Conservation (phyloP, 352 stramenopile genomes). For the Globisporangium mamillatum region DNA sequence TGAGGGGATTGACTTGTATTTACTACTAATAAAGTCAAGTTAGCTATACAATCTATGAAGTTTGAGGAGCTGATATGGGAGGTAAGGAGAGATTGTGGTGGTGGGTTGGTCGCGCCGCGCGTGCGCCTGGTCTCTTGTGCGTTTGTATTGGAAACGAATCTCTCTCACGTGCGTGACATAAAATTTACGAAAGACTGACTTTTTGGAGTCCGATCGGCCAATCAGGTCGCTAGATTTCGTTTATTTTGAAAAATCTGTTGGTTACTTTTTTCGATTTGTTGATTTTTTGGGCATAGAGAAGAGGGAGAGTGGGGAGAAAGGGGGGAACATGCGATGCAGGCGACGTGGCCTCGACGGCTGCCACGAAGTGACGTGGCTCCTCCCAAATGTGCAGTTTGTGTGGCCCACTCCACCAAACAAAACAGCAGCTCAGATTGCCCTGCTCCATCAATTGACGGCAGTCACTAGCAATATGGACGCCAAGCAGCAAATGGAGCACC, state of each 20-base stretch:
- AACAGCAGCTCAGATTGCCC: background rate
- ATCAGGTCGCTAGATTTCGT: background rate
- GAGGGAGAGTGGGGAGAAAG: background rate
- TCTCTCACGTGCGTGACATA: slow-evolving; percentile 6
- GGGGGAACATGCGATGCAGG: background rate
- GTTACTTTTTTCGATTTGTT: background rate
- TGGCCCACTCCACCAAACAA: background rate
- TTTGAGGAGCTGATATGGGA: background rate
- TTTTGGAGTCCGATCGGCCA: background rate
- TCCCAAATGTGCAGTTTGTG: background rate
- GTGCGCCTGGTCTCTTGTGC: slow-evolving; percentile 1
- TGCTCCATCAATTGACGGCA: background rate
- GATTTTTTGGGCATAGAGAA: background rate
- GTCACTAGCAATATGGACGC: background rate
- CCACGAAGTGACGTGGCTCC: background rate
- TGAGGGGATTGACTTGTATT: too few relatives aligned
- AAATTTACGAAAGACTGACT: background rate
- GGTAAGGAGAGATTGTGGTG: background rate
- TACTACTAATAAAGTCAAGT: too few relatives aligned
- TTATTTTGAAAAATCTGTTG: background rate
- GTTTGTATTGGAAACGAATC: slow-evolving; percentile 11
- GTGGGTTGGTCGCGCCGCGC: background rate
- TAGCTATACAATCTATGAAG: too few relatives aligned
- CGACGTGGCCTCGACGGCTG: background rate
- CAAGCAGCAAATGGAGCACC: background rate